Evolutionary conservation across 2,329 filamentous ascomycete species (phyloP).

Genomic region (Fusarium verticillioides): DNA sequence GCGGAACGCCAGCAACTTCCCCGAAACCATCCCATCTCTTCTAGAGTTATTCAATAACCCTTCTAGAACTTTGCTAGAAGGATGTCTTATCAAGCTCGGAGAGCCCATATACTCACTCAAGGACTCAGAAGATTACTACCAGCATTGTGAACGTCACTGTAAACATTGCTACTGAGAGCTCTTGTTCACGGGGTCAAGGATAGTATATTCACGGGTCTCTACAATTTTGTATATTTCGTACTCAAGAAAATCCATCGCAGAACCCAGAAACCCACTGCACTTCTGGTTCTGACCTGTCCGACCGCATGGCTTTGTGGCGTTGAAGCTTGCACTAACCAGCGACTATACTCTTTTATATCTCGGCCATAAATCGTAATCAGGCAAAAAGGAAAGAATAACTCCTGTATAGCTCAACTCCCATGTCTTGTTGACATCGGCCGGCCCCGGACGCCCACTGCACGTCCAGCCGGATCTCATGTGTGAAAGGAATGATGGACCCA

Average conservation of each 20-base stretch:
- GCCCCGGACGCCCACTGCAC: constrained; percentile 44
- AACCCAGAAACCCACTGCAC: constrained; percentile 44
- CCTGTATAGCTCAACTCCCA: not conserved
- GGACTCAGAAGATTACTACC: not conserved
- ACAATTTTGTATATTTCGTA: not conserved
- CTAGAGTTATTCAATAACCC: not conserved
- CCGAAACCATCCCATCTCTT: not conserved
- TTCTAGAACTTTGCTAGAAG: not conserved
- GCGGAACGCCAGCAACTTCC: not conserved
- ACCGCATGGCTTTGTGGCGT: constrained; percentile 13
- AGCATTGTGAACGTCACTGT: not conserved
- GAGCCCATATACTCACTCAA: not conserved
- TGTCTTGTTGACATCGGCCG: not conserved
- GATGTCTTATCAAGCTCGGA: not conserved
- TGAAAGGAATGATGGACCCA: not conserved
- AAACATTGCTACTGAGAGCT: not conserved
- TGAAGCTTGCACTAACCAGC: constrained; percentile 34
- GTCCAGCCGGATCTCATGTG: constrained; percentile 15
- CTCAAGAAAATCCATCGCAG: not conserved
- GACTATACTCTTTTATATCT: not conserved
- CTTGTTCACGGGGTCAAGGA: not conserved
- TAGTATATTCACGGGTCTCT: not conserved
- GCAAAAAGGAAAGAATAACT: constrained; percentile 4
- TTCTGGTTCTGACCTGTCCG: constrained; percentile 20
- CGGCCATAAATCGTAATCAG: constrained; percentile 22